Base-by-base conservation (phyloP, 2,329 filamentous ascomycete genomes). In the Pestalotiopsis sp. region DNA sequence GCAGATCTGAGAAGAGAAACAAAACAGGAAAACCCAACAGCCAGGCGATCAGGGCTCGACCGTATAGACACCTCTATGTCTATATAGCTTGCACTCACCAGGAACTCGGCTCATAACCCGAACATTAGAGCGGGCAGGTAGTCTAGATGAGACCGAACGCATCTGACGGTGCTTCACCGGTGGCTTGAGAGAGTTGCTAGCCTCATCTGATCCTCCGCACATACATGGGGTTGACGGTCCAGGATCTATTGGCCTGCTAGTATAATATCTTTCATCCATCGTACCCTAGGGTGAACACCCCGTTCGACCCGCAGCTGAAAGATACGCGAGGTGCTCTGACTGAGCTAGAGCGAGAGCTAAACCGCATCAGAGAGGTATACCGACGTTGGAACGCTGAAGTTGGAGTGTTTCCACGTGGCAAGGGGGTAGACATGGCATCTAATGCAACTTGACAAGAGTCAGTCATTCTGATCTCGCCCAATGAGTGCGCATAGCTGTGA, bases 131-230 rank as follows among this genome's bases (percentile, higher is more conserved):
- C n/a, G 41, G n/a, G 20, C 39, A n/a, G 17, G 41, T n/a, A 49
- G 62, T 64, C 38, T 64, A 64, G 62, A 64, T 52, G 62, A 64
- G 62, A 64, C 62, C 20, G 27, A 49, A 45, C 25, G 17, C 62
- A 41, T 45, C 14, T 64, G 62, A 64, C 39, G 20, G 62, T 31
- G 62, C 62, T 25, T 64, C 41, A 49, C 39, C 31, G 59, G 59
- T 12, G 27, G 20, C 57, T 39, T 36, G 31, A 13, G 4, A 36
- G 31, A 36, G n/a, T 39, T 62, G 59, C 59, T 62, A 62, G 17
- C n/a, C 31, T 62, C 9, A 36, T 39, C 31, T 36, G n/a, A 36
- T n/a, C 59, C 59, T 62, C 27, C 59, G 36, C 31, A 62, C 45
- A 52, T 52, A 52, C 17, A 52, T 20, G 45, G 45, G 20, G 45